phyloP scores from a whole-genome alignment of 2,329 filamentous ascomycete genomes.

The Dendrostoma leiphaemia region DNA sequence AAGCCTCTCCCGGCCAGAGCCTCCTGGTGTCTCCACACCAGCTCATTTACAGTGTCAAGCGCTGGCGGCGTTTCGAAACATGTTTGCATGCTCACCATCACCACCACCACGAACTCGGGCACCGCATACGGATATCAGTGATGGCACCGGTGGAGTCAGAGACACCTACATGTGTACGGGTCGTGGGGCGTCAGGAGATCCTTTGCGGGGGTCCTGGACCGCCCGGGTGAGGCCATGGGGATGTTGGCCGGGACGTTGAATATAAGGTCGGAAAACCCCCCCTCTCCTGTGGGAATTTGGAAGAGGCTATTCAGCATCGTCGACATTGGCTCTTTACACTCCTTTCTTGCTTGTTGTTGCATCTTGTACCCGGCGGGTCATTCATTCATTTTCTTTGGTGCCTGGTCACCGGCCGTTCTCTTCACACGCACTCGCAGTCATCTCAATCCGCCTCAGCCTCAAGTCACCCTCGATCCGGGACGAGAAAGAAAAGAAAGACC shows the following conservation, averaged over 20 bases:
- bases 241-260: background rate
- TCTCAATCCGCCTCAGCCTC: background rate
- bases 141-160: background rate
- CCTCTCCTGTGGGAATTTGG: background rate
- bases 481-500: background rate
- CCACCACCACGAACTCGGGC: background rate
- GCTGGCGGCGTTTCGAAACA: constrained; percentile 16
- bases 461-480: background rate
- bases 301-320: constrained; percentile 1
- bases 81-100: constrained; percentile 6
- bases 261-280: background rate
- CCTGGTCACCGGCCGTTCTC: constrained; percentile 16
- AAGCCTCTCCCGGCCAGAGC: background rate
- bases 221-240: no score
- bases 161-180: no score
- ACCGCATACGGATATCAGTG: background rate
- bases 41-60: constrained; percentile 14
- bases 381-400: constrained; percentile 19
- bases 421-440: constrained; percentile 1
- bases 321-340: constrained; percentile 11
- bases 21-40: constrained; percentile 9
- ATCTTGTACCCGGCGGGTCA: constrained; percentile 11
- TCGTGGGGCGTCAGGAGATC: background rate
- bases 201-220: background rate
- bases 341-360: background rate